Conservation (phyloP, 2,329 filamentous ascomycete genomes). For the Colletotrichum sp. region DNA sequence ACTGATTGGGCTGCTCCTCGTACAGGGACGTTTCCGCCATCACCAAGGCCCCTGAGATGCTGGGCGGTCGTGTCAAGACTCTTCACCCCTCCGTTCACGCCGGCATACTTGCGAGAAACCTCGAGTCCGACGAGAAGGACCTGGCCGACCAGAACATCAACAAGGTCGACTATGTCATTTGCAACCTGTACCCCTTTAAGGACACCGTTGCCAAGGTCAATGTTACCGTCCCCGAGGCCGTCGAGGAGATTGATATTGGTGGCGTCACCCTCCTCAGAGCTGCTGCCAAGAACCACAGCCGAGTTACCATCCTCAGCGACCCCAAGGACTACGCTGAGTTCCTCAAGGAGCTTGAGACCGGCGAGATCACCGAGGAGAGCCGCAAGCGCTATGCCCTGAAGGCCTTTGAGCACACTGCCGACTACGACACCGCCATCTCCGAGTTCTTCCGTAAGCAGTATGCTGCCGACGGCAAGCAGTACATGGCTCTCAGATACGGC, state of each 20-base stretch:
- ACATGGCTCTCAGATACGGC: conserved; percentile 88
- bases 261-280: conserved; percentile 96
- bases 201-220: conserved; percentile 97
- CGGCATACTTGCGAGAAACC: conserved; percentile 90
- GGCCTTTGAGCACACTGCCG: conserved; percentile 97
- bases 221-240: conserved; percentile 93
- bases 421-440: conserved; percentile 94
- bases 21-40: conserved; percentile 95
- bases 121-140: conserved; percentile 96
- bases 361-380: conserved; percentile 84
- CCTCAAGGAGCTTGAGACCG: conserved; percentile 85
- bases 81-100: conserved; percentile 92
- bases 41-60: conserved; percentile 96
- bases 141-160: conserved; percentile 92
- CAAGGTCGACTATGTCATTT: conserved; percentile 95
- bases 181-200: conserved; percentile 99
- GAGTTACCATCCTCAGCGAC: conserved; percentile 95
- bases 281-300: conserved; percentile 95
- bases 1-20: not conserved
- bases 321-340: conserved; percentile 94
- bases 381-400: conserved; percentile 92
- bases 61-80: conserved; percentile 85
- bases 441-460: conserved; percentile 99
- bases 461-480: conserved; percentile 81
- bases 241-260: conserved; percentile 98